Percentiles rank a stretch among this genome's conserved stretches.
These are phyloP conservation scores for Hyphopichia buzzinii DNA, from an alignment of 1,139 yeast species.

Conservation along the genomic window DNA sequence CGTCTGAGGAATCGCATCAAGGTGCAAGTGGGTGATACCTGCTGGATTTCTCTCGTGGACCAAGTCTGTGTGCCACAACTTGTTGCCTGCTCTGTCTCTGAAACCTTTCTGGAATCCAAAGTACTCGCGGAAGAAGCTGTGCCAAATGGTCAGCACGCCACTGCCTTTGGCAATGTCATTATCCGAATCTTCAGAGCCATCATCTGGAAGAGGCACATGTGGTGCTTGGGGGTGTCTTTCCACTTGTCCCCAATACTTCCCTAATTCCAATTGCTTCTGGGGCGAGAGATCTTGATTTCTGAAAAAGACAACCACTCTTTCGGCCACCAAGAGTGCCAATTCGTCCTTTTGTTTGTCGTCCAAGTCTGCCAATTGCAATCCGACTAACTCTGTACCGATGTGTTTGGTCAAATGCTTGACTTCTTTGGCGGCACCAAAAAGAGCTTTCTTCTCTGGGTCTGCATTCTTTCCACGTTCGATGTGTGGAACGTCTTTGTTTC, in stretches of 20 bases:
- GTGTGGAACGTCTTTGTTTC: slow-evolving; percentile 39
- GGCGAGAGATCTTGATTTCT: slow-evolving; percentile 15
- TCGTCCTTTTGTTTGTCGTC: slow-evolving; percentile 52
- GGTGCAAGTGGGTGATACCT: slow-evolving; percentile 46
- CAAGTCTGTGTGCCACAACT: slow-evolving; percentile 46
- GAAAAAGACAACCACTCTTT: slow-evolving; percentile 24
- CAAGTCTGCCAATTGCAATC: slow-evolving; percentile 49
- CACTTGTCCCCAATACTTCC: slow-evolving; percentile 30
- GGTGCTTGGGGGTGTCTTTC: slow-evolving; percentile 29
- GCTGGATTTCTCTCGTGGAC: slow-evolving; percentile 49
- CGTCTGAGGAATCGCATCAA: slow-evolving; percentile 42
- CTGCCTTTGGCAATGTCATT: slow-evolving; percentile 9
- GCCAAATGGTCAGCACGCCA: slow-evolving; percentile 48
- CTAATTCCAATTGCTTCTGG: slow-evolving; percentile 32
- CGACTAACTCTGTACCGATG: slow-evolving; percentile 54
- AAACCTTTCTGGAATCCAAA: slow-evolving; percentile 19
- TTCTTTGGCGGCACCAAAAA: slow-evolving; percentile 51
- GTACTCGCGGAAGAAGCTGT: slow-evolving; percentile 17
- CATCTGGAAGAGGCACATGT: slow-evolving; percentile 24
- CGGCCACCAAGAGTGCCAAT: slow-evolving; percentile 42
- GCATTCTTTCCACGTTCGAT: slow-evolving; percentile 49
- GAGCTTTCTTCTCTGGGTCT: slow-evolving; percentile 52
- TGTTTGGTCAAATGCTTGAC: slow-evolving; percentile 46
- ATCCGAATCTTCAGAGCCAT: slow-evolving; percentile 2
- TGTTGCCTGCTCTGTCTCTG: slow-evolving; percentile 5